Conservation (phyloP, 2,329 filamentous ascomycete species). For the Xylogone sp. region DNA sequence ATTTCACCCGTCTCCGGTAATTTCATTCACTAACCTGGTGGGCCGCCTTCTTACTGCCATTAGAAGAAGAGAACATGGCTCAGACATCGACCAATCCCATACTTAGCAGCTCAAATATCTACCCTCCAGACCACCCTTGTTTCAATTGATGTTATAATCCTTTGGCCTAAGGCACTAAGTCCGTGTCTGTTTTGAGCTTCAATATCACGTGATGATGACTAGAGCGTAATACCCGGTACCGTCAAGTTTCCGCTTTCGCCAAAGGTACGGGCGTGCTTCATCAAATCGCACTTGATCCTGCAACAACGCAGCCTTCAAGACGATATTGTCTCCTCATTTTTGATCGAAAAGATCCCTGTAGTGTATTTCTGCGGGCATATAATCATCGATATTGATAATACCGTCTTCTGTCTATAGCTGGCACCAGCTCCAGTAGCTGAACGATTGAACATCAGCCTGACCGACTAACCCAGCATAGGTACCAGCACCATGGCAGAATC, state of each 20-base stretch:
- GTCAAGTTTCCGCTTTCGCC: neutral
- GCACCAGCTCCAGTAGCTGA: neutral
- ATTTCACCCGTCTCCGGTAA: constrained; percentile 6
- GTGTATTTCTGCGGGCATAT: neutral
- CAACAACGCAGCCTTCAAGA: no score
- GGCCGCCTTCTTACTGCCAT: constrained; percentile 63
- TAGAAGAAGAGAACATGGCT: constrained; percentile 61
- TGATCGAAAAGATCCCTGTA: neutral
- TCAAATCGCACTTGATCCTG: neutral
- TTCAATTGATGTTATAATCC: neutral
- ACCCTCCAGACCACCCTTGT: neutral
- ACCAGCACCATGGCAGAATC: constrained; percentile 65
- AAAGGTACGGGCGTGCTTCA: neutral
- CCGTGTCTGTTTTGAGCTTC: no score
- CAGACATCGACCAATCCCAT: constrained; percentile 3
- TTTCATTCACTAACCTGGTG: constrained; percentile 57
- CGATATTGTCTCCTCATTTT: neutral
- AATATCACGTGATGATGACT: neutral
- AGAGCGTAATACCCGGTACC: neutral
- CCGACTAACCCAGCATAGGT: neutral
- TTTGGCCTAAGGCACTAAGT: neutral
- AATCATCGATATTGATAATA: neutral
- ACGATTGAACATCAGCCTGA: neutral
- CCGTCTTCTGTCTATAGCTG: neutral
- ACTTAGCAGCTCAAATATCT: neutral